A percentile compares a stretch with the other conserved stretches of the same genome.
phyloP scores from a whole-genome alignment of 345 rosid genomes.

The Euphorbia pulcherrima region DNA sequence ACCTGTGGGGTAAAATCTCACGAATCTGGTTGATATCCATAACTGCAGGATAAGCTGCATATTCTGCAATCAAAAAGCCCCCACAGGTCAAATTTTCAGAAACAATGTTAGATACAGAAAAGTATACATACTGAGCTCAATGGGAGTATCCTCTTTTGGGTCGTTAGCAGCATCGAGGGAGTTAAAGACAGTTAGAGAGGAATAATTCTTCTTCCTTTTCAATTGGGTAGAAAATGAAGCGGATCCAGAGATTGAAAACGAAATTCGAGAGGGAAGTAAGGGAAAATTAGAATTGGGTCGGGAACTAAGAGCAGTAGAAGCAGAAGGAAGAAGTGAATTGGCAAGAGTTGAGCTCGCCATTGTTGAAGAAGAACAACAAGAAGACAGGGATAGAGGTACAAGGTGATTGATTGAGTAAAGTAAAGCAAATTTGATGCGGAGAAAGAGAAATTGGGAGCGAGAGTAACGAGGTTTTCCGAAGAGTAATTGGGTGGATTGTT shows the following conservation, averaged over 20 bases:
- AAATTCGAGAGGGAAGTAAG: constrained; percentile 16
- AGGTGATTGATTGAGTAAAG: not conserved
- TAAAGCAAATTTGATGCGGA: not conserved
- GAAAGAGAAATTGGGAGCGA: not conserved
- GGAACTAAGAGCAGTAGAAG: constrained; percentile 13
- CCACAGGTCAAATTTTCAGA: not conserved
- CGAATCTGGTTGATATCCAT: constrained; percentile 88
- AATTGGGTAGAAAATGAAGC: constrained; percentile 7
- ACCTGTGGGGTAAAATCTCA: constrained; percentile 92
- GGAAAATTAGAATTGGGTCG: not conserved
- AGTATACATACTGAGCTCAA: constrained; percentile 40
- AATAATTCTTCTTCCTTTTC: not conserved
- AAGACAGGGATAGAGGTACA: not conserved
- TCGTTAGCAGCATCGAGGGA: constrained; percentile 33
- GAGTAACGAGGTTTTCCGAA: not conserved
- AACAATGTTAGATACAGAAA: not conserved
- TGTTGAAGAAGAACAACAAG: not conserved
- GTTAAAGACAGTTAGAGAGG: constrained; percentile 27
- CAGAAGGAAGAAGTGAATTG: constrained; percentile 20
- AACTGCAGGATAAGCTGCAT: constrained; percentile 67
- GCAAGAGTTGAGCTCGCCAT: constrained; percentile 13
- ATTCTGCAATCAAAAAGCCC: constrained; percentile 32
- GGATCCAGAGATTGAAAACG: constrained; percentile 16
- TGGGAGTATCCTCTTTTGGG: constrained; percentile 34
- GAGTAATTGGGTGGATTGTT: not conserved